A percentile compares a stretch with the other conserved stretches of the same genome.
Evolutionary conservation across 495 filamentous ascomycete species (phyloP).

Genomic region (Neurospora sp.): DNA sequence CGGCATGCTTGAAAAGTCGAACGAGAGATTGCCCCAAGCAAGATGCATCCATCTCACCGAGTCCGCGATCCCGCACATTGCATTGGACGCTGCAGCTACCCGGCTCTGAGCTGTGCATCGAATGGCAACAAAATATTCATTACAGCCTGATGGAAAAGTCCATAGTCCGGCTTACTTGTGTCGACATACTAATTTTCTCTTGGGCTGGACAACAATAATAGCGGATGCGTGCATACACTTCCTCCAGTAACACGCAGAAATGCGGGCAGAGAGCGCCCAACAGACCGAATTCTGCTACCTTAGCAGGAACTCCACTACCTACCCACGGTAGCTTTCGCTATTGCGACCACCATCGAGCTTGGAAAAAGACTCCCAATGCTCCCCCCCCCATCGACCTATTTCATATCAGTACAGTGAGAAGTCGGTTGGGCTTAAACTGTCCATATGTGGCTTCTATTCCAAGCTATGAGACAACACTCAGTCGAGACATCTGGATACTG

Average conservation of each 20-base stretch:
- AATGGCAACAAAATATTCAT: neutral
- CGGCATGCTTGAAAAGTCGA: neutral
- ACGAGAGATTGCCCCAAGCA: neutral
- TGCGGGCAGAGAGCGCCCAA: neutral
- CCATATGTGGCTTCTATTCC: neutral
- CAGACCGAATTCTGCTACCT: neutral
- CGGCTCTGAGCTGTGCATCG: slow-evolving; percentile 1
- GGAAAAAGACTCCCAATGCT: neutral
- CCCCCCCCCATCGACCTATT: neutral
- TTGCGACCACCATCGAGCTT: neutral
- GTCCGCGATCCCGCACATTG: slow-evolving; percentile 5
- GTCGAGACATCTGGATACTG: slow-evolving; percentile 2
- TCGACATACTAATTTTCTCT: slow-evolving; percentile 3
- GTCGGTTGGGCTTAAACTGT: neutral
- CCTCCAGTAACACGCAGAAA: neutral
- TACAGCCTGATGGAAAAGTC: slow-evolving; percentile 5
- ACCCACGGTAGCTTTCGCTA: slow-evolving; percentile 1
- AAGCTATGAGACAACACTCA: slow-evolving; percentile 5
- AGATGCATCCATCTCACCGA: slow-evolving; percentile 2
- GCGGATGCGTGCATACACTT: slow-evolving; percentile 4
- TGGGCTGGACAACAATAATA: slow-evolving; percentile 1
- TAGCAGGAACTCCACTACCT: neutral
- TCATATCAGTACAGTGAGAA: neutral
- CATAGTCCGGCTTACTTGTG: neutral
- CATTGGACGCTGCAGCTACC: slow-evolving; percentile 8